Evolutionary conservation across 2,329 filamentous ascomycete genomes (phyloP), one percentile per base, ranked within the genome.

Genomic region (Pestalotiopsis sp.): DNA sequence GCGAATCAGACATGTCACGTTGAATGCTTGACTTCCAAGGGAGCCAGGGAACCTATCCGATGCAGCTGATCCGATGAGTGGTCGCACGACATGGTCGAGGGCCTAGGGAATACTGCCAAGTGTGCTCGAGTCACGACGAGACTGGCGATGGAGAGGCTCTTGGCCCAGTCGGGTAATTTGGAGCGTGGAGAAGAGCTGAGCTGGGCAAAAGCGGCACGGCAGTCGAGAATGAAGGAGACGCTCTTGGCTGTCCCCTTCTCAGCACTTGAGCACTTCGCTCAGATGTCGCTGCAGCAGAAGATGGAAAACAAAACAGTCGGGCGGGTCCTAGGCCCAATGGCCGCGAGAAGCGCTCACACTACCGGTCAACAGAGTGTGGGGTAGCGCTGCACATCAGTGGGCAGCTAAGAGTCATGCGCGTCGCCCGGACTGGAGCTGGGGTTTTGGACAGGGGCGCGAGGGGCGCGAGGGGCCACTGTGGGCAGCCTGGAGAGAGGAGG

Each of bases 351-450:
- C 59, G 31, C 25, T 17, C 20, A n/a, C 58, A 40, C 14, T 20
- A 36, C 25, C 59, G 27, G n/a, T 36, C n/a, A 36, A 36, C 14
- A 52, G 31, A 62, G 59, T 62, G 59, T 62, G 59, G 59, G 59
- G 59, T 62, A 62, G 59, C 31, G 59, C 27, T 40, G 59, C 59
- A 62, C 31, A 62, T 62, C 59, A 62, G 31, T 40, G 59, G 31
- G 59, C 31, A 62, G 59, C 23, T 17, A 17, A 62, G 59, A 62
- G 59, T 62, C 59, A 62, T 62, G 59, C 59, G 57, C 57, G 45
- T 52, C 45, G 45, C 45, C 45, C 45, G 45, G 45, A 52, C 45
- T 52, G 45, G 45, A 52, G 17, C 45, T 52, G 45, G 45, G 45
- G 45, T 52, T 52, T 52, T 52, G 9, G 45, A 17, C 17, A 20